Base-by-base conservation (phyloP, 169 alveolate species). In the Cryptosporidium tyzzeri region DNA sequence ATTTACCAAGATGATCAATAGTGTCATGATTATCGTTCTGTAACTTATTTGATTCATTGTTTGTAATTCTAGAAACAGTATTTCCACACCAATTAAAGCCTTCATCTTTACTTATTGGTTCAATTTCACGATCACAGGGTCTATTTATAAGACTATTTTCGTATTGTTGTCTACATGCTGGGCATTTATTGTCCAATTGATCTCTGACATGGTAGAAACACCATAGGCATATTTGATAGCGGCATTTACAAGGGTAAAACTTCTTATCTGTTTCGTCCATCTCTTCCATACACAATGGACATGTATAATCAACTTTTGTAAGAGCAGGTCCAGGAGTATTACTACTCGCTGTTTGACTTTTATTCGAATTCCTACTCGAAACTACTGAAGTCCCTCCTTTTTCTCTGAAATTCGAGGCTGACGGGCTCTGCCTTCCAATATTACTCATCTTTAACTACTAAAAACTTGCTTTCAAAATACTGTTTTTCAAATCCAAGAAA, bases 211-310 rank as follows among this genome's bases (percentile, higher is more conserved):
- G 95, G 71, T 96, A 96, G 59, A 95, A 93, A 67, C 98, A 96
- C 98, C 98, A 96, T 23, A 96, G 91, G 75, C 98, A 96, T 67
- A 96, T 94, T 89, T 96, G 98, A 85, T 95, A 96, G 39, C 97
- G 97, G 84, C 98, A 96, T 39, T 93, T 94, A 84, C 98, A 96
- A 29, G 98, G 98, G 68, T 71, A 96, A 55, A 96, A 94, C 73
- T 93, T 94, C 67, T 96, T 85, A 69, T 96, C 98, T 0, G 97
- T 95, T 61, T 95, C 97, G 75, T 96, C 98, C 86, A 96, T 69
- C n/a, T 89, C 95, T 70, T 96, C 98, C 91, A 96, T 94, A 80
- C 98, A 96, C 50, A 96, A 71, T 6, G 98, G 98, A 69, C 98
- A 96, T 8, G 86, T 65, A 45, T 45, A 29, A 55, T 93, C 95